Conservation (phyloP, 257 asterid species). For the Rubia yunnanensis region DNA sequence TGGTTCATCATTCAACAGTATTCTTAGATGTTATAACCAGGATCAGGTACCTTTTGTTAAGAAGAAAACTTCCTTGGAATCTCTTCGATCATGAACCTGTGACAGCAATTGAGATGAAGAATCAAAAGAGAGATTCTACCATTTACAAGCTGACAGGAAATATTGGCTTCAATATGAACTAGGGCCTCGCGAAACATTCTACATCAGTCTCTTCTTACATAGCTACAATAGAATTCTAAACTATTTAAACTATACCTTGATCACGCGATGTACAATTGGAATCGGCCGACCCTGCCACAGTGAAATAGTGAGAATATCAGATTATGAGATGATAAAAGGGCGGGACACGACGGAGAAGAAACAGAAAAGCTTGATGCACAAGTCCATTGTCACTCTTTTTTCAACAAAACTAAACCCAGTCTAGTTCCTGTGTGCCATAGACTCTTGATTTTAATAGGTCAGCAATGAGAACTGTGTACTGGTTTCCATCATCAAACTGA, state of each 20-base stretch:
- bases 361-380: background rate
- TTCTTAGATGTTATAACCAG: background rate
- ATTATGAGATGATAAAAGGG: background rate
- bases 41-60: constrained; percentile 65
- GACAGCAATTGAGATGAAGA: constrained; percentile 1
- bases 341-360: background rate
- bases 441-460: too few species aligned
- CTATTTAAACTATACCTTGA: constrained; percentile 35
- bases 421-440: too few species aligned
- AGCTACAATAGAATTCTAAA: background rate
- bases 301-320: constrained; percentile 1
- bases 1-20: background rate
- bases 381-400: background rate
- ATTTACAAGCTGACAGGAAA: background rate
- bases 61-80: constrained; percentile 50
- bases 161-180: background rate
- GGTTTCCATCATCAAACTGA: too few species aligned
- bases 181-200: background rate
- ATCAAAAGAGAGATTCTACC: background rate
- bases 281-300: constrained; percentile 40
- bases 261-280: constrained; percentile 85
- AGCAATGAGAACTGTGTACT: too few species aligned
- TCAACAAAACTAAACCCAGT: background rate
- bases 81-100: constrained; percentile 59
- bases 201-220: background rate